Evolutionary conservation across 2,329 filamentous ascomycete species (phyloP).

Genomic region (Didymella exigua): DNA sequence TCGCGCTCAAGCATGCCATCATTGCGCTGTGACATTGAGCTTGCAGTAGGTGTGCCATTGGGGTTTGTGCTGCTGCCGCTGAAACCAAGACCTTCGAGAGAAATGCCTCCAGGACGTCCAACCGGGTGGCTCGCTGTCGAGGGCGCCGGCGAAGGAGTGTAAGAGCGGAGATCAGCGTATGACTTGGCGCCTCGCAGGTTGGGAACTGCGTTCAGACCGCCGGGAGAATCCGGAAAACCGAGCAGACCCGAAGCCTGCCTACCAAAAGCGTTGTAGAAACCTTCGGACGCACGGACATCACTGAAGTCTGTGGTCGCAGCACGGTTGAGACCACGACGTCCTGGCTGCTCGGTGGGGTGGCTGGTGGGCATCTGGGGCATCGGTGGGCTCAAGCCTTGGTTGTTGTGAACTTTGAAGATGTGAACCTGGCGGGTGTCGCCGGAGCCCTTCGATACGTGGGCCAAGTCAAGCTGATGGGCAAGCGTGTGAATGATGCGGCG

Average conservation of each 20-base stretch:
- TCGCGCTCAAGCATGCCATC: slow-evolving; percentile 67
- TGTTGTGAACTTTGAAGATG: slow-evolving; percentile 74
- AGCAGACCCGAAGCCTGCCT: slow-evolving; percentile 83
- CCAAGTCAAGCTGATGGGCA: slow-evolving; percentile 91
- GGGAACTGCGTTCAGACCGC: slow-evolving; percentile 69
- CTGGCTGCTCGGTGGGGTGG: slow-evolving; percentile 73
- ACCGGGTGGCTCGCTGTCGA: slow-evolving; percentile 88
- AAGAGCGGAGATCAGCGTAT: slow-evolving; percentile 92
- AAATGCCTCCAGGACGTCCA: slow-evolving; percentile 65
- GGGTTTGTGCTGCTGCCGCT: slow-evolving; percentile 68
- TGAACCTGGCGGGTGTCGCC: slow-evolving; percentile 89
- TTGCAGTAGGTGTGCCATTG: slow-evolving; percentile 66
- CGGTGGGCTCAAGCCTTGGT: slow-evolving; percentile 65
- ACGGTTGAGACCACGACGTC: slow-evolving; percentile 80
- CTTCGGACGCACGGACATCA: slow-evolving; percentile 74
- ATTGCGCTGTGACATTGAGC: slow-evolving; percentile 58
- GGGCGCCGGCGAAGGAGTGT: slow-evolving; percentile 89
- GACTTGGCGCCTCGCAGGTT: slow-evolving; percentile 94
- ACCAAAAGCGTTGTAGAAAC: slow-evolving; percentile 76
- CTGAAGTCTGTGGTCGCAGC: slow-evolving; percentile 98
- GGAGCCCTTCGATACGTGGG: slow-evolving; percentile 86
- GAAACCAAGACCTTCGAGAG: slow-evolving; percentile 48
- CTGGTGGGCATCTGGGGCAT: slow-evolving; percentile 63
- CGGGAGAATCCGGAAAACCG: slow-evolving; percentile 76
- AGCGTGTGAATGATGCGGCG: slow-evolving; percentile 91